Evolutionary conservation across 306 rosid species (phyloP).

Genomic region (Cyamopsis tetragonoloba): DNA sequence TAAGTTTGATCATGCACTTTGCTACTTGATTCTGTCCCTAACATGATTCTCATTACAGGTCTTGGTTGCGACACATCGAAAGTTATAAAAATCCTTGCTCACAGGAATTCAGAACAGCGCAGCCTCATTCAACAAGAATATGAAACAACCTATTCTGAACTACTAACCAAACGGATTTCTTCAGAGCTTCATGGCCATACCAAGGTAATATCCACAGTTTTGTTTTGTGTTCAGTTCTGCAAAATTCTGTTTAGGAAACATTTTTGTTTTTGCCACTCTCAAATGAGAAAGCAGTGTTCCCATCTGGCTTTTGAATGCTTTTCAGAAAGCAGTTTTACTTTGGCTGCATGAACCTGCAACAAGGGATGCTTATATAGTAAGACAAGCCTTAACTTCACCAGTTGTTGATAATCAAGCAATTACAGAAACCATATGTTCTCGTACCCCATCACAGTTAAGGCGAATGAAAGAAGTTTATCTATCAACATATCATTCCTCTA

Average conservation of each 20-base stretch:
- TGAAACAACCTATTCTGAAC: conserved; percentile 43
- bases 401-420: conserved; percentile 46
- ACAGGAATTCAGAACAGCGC: conserved; percentile 59
- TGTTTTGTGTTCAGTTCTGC: not conserved
- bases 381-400: conserved; percentile 32
- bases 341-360: conserved; percentile 73
- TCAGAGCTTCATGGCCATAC: conserved; percentile 58
- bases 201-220: conserved; percentile 36
- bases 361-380: conserved; percentile 47
- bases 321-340: conserved; percentile 62
- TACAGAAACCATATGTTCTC: conserved; percentile 69
- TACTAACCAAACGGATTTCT: conserved; percentile 50
- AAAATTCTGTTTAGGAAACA: not conserved
- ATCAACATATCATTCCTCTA: conserved; percentile 30
- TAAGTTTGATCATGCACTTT: too few species aligned
- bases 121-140: conserved; percentile 65
- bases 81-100: conserved; percentile 63
- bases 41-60: conserved; percentile 32
- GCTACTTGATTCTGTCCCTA: too few species aligned
- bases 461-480: conserved; percentile 56
- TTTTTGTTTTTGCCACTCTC: not conserved
- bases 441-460: conserved; percentile 64
- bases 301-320: not conserved
- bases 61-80: conserved; percentile 57
- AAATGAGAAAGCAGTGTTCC: not conserved